Base-by-base conservation (phyloP, 805 yeast species). In the Cyberlindnera sargentensis region DNA sequence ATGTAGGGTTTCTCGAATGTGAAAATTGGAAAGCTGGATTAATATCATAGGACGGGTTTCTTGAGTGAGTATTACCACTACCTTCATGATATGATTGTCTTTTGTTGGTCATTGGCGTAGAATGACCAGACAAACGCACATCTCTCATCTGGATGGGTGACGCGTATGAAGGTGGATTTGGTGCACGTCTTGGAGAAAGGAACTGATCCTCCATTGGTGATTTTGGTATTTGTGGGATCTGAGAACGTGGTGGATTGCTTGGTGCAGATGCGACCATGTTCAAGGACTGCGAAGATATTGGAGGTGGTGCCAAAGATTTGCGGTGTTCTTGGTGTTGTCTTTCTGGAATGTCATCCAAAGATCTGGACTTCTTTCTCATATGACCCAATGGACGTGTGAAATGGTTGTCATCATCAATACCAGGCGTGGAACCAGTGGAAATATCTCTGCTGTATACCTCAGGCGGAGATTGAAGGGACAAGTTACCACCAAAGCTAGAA, bases 171-270 rank as follows among this genome's bases (percentile, higher is more conserved):
- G 89, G 89, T 1, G 88, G 88, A 41, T 72, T 73, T 1, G 90
- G 90, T 0, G 88, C 85, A 53, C 69, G 79, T 62, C 88, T 70
- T n/a, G 88, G 87, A 0, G 88, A 81, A 20, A 71, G 62, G 56
- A 81, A 82, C 31, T 69, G 59, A 7, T 60, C 50, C 15, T 40
- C 35, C 4, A 49, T 40, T 6, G 49, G 49, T 5, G 48, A 40
- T 15, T 51, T 38, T 46, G 51, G 51, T 9, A 38, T 39, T 4
- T 34, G 40, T 26, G 48, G 51, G 23, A 43, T 28, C 40, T 49
- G 54, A 5, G 58, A 48, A 15, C 49, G 41, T 31, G 61, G 56
- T 6, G 48, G 56, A 8, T 39, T 34, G 15, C 15, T 36, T 28
- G 31, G 35, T 5, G 41, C 15, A 11, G 41, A 31, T 8, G 34